These are phyloP conservation scores for Diaporthe capsici DNA, from an alignment of 2,329 filamentous ascomycete species.

Conservation along the genomic window DNA sequence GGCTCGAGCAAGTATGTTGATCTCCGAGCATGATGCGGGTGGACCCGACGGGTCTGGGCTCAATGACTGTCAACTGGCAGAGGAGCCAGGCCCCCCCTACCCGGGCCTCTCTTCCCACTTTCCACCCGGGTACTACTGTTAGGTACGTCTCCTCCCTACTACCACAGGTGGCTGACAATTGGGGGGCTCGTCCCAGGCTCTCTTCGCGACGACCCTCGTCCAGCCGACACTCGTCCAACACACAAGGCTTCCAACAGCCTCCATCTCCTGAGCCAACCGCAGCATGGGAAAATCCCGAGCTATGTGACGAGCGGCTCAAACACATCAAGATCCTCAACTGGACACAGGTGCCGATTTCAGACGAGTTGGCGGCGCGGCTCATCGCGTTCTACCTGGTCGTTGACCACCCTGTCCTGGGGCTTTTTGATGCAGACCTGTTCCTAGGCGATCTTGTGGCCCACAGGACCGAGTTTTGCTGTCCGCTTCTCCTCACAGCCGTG, in stretches of 20 bases:
- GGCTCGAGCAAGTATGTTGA: background rate
- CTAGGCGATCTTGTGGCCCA: constrained; percentile 41
- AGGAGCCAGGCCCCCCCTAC: no score
- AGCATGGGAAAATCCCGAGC: background rate
- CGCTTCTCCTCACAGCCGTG: constrained; percentile 41
- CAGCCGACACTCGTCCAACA: background rate
- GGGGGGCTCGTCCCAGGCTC: background rate
- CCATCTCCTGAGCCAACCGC: background rate
- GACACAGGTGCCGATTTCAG: constrained; percentile 37
- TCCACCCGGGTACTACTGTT: background rate
- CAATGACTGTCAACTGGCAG: background rate
- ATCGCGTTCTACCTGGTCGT: constrained; percentile 41
- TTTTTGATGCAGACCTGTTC: constrained; percentile 45
- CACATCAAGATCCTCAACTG: constrained; percentile 38
- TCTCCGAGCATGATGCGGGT: background rate
- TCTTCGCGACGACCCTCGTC: constrained; percentile 15
- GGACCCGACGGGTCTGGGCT: constrained; percentile 8
- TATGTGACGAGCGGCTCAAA: constrained; percentile 39
- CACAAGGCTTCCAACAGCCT: background rate
- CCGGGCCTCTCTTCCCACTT: no score
- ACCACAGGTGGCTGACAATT: background rate
- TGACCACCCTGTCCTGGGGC: constrained; percentile 41
- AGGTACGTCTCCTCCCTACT: background rate
- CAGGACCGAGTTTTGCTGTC: constrained; percentile 43
- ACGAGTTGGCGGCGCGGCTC: constrained; percentile 38